phyloP scores from a whole-genome alignment of 495 filamentous ascomycete genomes.

The Penicillium simplicissimum region DNA sequence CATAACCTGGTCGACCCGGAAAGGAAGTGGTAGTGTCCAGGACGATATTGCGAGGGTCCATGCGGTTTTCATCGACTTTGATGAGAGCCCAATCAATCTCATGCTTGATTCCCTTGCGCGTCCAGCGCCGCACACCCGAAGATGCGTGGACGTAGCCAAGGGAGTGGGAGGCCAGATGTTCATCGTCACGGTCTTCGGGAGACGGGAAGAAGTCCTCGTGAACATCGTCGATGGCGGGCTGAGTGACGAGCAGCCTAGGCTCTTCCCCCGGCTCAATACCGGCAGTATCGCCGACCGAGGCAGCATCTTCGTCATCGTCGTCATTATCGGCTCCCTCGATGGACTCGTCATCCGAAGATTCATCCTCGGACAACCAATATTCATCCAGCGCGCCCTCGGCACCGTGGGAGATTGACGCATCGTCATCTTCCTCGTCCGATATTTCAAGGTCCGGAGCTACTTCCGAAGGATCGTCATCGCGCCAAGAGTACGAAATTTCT shows the following conservation, averaged over 20 bases:
- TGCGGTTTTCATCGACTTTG: slow-evolving; percentile 69
- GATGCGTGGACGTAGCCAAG: slow-evolving; percentile 86
- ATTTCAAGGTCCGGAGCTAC: slow-evolving; percentile 47
- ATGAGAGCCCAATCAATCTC: slow-evolving; percentile 97
- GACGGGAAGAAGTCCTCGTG: slow-evolving; percentile 72
- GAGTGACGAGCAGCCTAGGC: slow-evolving; percentile 71
- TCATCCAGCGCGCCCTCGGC: slow-evolving; percentile 38
- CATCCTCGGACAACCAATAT: slow-evolving; percentile 44
- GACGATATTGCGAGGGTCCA: slow-evolving; percentile 69
- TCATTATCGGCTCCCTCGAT: slow-evolving; percentile 46
- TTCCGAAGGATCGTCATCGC: slow-evolving; percentile 36
- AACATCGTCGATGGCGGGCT: slow-evolving; percentile 86
- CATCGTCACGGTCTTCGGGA: slow-evolving; percentile 63
- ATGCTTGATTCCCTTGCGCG: slow-evolving; percentile 66
- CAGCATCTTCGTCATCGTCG: slow-evolving; percentile 60
- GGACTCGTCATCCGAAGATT: slow-evolving; percentile 51
- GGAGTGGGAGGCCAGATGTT: slow-evolving; percentile 73
- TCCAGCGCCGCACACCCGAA: slow-evolving; percentile 77
- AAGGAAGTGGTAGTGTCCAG: slow-evolving; percentile 44
- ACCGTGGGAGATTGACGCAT: slow-evolving; percentile 33
- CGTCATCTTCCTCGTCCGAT: slow-evolving; percentile 51
- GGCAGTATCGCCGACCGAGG: slow-evolving; percentile 79
- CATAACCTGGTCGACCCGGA: slow-evolving; percentile 13
- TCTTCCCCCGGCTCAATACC: slow-evolving; percentile 75
- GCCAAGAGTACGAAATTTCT: slow-evolving; percentile 36